phyloP scores from a whole-genome alignment of 345 rosid genomes.

The Murraya koenigii region DNA sequence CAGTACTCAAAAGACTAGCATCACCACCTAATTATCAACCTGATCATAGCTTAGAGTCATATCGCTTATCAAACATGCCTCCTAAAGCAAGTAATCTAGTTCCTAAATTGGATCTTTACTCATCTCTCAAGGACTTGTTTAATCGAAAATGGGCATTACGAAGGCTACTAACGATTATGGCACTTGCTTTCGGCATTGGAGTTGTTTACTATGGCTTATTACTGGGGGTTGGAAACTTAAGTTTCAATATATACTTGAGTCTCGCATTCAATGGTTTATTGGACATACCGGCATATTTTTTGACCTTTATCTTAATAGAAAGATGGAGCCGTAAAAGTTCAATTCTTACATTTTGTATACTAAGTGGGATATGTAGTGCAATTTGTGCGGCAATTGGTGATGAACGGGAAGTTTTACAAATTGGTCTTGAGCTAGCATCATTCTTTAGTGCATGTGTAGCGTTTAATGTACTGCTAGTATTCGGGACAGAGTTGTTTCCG shows the following conservation, averaged over 20 bases:
- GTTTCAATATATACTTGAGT: conserved; percentile 36
- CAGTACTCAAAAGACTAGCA: conserved; percentile 17
- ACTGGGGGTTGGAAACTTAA: conserved; percentile 40
- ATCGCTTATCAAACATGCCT: background rate
- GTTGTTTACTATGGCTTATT: conserved; percentile 44
- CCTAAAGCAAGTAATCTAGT: background rate
- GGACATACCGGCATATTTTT: conserved; percentile 34
- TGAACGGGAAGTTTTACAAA: conserved; percentile 7
- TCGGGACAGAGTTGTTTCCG: conserved; percentile 49
- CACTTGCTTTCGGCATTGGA: conserved; percentile 41
- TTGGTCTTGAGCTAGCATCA: conserved; percentile 46
- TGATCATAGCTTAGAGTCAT: background rate
- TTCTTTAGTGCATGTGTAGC: conserved; percentile 46
- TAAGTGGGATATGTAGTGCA: conserved; percentile 38
- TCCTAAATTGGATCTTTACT: conserved; percentile 1
- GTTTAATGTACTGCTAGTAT: conserved; percentile 27
- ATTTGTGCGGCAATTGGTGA: conserved; percentile 23
- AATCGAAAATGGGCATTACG: conserved; percentile 19
- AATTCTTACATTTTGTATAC: conserved; percentile 22
- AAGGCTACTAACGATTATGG: conserved; percentile 25
- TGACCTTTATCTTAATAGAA: conserved; percentile 33
- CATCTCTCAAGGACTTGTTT: conserved; percentile 21
- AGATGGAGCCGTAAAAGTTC: conserved; percentile 35
- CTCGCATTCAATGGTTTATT: conserved; percentile 42
- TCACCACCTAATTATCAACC: background rate